These are phyloP conservation scores for Citrullus mucosospermus DNA, from an alignment of 306 rosid genomes.

Conservation along the genomic window DNA sequence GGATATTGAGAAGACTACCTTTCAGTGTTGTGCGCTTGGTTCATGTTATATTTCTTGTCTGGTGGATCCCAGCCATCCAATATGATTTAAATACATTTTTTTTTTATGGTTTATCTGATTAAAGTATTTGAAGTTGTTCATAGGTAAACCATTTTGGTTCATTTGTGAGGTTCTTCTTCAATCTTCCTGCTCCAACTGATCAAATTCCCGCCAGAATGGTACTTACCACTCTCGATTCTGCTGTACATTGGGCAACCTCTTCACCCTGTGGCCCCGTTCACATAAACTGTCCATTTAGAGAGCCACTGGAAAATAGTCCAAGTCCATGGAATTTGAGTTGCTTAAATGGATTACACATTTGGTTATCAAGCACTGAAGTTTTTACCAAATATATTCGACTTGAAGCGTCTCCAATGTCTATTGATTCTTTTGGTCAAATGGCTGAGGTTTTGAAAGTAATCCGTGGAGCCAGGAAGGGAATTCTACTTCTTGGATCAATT, in stretches of 20 bases:
- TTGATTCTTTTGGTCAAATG: conserved; percentile 29
- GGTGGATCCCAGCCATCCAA: not conserved
- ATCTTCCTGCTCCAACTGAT: conserved; percentile 79
- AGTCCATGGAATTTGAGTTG: conserved; percentile 51
- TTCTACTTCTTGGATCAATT: conserved; percentile 63
- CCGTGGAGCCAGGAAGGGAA: conserved; percentile 37
- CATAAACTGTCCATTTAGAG: conserved; percentile 82
- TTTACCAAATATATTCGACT: conserved; percentile 70
- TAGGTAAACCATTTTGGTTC: conserved; percentile 95
- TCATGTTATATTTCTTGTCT: conserved; percentile 2
- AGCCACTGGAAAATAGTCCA: conserved; percentile 80
- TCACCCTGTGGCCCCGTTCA: conserved; percentile 86
- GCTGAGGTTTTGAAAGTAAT: conserved; percentile 46
- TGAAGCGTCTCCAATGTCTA: conserved; percentile 19
- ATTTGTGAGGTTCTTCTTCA: conserved; percentile 83
- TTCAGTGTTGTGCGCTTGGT: not conserved
- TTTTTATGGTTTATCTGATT: not conserved
- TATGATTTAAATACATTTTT: not conserved
- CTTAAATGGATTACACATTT: conserved; percentile 58
- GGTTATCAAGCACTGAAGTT: conserved; percentile 66
- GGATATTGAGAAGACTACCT: not conserved
- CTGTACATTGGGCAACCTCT: conserved; percentile 71
- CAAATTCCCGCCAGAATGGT: conserved; percentile 65
- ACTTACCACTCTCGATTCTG: conserved; percentile 87
- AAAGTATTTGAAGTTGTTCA: not conserved